Base-by-base conservation (phyloP, 1,139 yeast genomes). In the Yarrowia galli region DNA sequence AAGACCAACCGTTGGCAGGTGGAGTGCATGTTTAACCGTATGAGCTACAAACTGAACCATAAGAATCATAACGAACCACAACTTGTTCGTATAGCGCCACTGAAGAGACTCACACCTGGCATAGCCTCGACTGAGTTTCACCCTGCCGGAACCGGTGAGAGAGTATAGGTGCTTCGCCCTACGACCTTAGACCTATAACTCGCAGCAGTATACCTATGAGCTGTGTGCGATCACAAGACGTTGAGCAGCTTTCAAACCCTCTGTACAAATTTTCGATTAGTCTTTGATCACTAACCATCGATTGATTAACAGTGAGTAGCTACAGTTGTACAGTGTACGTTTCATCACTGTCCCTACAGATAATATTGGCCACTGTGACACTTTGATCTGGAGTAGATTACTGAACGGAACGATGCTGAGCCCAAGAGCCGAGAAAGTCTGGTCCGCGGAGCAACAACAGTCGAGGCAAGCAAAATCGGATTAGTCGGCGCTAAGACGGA, bases 1-100 rank as follows among this genome's bases (percentile, higher is more conserved):
- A 35, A 51, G 58, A 51, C 58, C 40, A 51, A 35, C 58, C 58
- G 58, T 51, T 51, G 58, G 16, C 32, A n/a, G n/a, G n/a, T n/a
- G n/a, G n/a, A n/a, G 32, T 28, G 58, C n/a, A n/a, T n/a, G n/a
- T n/a, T 9, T 22, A 28, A 28, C 53, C 18, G 53, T 48, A 48
- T 25, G 6, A 10, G 12, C 7, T 6, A n/a, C 20, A 6, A 22
- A 46, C 51, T 46, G 32, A 45, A 23, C 38, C 22, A 25, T 10
- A 12, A 42, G 2, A 22, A 13, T 16, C 16, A 9, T 20, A 22
- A 9, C n/a, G n/a, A n/a, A n/a, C n/a, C n/a, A n/a, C n/a, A n/a
- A n/a, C 28, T 7, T 3, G 28, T 25, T 4, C 32, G 32, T 28
- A 28, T 28, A 28, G 32, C 32, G n/a, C n/a, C n/a, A 28, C 32